Evolutionary conservation across 2,329 filamentous ascomycete genomes (phyloP).

Genomic region (Chalaropsis ovoidea): DNA sequence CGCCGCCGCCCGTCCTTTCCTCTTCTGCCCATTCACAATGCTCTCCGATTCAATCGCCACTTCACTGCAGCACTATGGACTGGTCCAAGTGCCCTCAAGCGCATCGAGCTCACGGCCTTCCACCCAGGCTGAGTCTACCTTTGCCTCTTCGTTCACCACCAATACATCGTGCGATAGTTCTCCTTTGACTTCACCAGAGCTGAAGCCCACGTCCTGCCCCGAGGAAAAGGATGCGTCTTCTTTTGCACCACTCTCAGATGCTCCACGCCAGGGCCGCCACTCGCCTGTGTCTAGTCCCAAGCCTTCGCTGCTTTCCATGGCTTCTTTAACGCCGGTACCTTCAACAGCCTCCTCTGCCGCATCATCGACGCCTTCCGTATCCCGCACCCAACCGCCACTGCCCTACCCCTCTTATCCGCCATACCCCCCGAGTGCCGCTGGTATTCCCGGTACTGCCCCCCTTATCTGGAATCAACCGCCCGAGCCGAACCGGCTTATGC

Average conservation of each 20-base stretch:
- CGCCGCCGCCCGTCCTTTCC: not conserved
- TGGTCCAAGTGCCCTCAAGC: slow-evolving; percentile 6
- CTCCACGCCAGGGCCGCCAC: not conserved
- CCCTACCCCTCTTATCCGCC: slow-evolving; percentile 6
- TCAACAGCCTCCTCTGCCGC: slow-evolving; percentile 21
- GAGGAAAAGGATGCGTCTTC: slow-evolving; percentile 3
- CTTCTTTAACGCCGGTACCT: not conserved
- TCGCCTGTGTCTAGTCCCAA: not conserved
- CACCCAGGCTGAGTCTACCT: slow-evolving; percentile 15
- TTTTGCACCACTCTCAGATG: not conserved
- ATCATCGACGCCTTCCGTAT: slow-evolving; percentile 21
- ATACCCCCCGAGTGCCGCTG: not conserved
- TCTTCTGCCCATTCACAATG: slow-evolving; percentile 6
- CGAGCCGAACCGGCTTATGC: slow-evolving; percentile 53
- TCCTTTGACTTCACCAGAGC: not conserved
- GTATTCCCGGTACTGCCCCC: too few species aligned
- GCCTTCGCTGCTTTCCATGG: slow-evolving; percentile 1
- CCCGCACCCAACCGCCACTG: slow-evolving; percentile 26
- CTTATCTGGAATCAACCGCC: not conserved
- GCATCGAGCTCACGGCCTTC: slow-evolving; percentile 15
- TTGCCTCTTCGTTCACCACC: slow-evolving; percentile 3
- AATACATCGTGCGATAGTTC: slow-evolving; percentile 3
- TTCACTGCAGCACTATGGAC: not conserved
- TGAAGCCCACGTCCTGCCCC: not conserved
- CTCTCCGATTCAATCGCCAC: not conserved